A percentile compares a stretch with the other conserved stretches of the same genome.
These are phyloP conservation scores for Pleurotus tuber-regium DNA, from an alignment of 768 basidiomycete genomes.

Conservation along the genomic window DNA sequence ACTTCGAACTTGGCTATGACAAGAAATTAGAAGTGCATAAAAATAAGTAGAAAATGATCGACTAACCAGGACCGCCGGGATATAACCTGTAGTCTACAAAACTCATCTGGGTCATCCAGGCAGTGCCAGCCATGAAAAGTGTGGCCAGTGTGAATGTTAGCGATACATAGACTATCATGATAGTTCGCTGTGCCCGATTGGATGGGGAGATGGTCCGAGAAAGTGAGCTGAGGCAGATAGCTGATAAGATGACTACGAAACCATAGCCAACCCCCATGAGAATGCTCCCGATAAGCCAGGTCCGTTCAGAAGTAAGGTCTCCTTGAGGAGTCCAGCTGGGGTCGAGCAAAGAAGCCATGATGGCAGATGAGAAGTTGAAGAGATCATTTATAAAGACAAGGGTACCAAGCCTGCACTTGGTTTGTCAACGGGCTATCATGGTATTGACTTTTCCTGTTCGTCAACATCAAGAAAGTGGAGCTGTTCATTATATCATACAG, in stretches of 20 bases:
- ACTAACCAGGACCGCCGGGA: constrained; percentile 24
- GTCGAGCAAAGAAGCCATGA: too few relatives aligned
- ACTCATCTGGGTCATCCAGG: constrained; percentile 22
- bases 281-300: constrained; percentile 16
- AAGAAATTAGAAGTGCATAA: background rate
- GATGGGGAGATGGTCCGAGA: background rate
- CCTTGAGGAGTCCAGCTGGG: background rate
- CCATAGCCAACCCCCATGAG: constrained; percentile 14
- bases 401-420: too few relatives aligned
- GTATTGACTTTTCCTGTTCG: too few relatives aligned
- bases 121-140: constrained; percentile 15
- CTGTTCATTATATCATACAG: too few relatives aligned
- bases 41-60: background rate
- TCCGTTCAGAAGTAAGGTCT: constrained; percentile 14
- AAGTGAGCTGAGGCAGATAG: constrained; percentile 10
- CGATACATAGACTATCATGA: constrained; percentile 5
- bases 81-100: constrained; percentile 31
- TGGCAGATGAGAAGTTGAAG: too few relatives aligned
- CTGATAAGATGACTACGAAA: constrained; percentile 9
- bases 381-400: too few relatives aligned
- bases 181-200: background rate
- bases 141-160: constrained; percentile 16
- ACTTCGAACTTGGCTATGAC: background rate
- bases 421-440: too few relatives aligned
- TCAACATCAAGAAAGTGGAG: too few relatives aligned